These are phyloP conservation scores for Vachellia collinsii DNA, from an alignment of 306 rosid genomes.

Conservation along the genomic window DNA sequence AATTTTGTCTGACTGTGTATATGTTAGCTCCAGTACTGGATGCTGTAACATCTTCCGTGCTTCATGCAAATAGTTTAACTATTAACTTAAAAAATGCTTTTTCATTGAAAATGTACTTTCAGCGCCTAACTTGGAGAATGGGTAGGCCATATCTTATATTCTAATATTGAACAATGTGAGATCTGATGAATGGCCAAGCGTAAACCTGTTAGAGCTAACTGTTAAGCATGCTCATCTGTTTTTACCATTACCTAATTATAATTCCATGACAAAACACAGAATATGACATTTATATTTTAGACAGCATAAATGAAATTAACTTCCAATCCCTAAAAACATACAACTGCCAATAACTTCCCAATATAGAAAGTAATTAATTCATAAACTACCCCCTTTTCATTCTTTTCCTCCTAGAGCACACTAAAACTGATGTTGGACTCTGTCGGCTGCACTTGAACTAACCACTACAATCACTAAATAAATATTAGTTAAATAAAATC, in stretches of 20 bases:
- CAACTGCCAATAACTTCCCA: no score
- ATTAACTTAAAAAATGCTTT: slow-evolving; percentile 17
- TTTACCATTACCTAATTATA: not conserved
- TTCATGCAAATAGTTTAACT: not conserved
- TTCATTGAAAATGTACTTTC: not conserved
- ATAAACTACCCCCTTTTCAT: no score
- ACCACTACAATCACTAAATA: not conserved
- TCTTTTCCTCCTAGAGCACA: no score
- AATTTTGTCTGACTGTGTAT: slow-evolving; percentile 8
- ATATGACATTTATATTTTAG: no score
- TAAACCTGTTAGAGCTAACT: not conserved
- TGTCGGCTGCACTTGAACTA: not conserved
- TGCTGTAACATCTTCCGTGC: not conserved
- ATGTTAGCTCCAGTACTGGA: not conserved
- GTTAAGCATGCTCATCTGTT: not conserved
- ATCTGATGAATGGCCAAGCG: not conserved
- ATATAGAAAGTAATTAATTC: no score
- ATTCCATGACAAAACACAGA: no score
- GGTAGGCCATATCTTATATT: not conserved
- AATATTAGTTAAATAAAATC: no score
- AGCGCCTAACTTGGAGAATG: not conserved
- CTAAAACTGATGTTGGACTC: no score
- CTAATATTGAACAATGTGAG: not conserved
- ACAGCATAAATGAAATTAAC: no score
- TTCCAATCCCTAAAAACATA: no score